Percentiles rank a stretch among this genome's conserved stretches.
These are phyloP conservation scores for Stachybotrys elegans DNA, from an alignment of 2,329 filamentous ascomycete species.

Conservation along the genomic window DNA sequence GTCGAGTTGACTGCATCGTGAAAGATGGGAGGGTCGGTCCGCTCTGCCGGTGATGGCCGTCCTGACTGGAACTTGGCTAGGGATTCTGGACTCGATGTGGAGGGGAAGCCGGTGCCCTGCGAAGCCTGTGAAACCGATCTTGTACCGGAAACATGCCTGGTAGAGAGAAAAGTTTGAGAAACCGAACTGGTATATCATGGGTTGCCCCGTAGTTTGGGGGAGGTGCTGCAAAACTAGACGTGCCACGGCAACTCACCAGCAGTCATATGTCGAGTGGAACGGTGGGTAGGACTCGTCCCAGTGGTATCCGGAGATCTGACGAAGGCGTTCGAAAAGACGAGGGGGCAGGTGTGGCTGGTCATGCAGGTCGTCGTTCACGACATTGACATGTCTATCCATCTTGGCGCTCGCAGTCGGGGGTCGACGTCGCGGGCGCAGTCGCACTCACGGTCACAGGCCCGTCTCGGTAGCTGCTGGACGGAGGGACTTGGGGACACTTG, in stretches of 20 bases:
- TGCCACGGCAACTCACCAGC: conserved; percentile 67
- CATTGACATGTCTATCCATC: conserved; percentile 45
- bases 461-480: conserved; percentile 13
- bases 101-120: conserved; percentile 41
- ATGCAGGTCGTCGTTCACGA: conserved; percentile 48
- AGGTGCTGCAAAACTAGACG: not conserved
- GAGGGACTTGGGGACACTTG: conserved; percentile 16
- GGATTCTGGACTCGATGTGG: conserved; percentile 40
- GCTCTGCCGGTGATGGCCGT: conserved; percentile 39
- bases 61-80: conserved; percentile 36
- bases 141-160: conserved; percentile 63
- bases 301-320: conserved; percentile 67
- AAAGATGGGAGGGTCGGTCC: conserved; percentile 29
- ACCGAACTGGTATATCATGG: too few relatives aligned
- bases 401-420: conserved; percentile 22
- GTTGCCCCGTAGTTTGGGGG: too few relatives aligned
- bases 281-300: conserved; percentile 64
- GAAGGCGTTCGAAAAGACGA: conserved; percentile 67
- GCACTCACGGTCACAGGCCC: conserved; percentile 14
- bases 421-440: too few relatives aligned
- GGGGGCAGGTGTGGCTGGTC: conserved; percentile 61
- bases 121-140: conserved; percentile 49
- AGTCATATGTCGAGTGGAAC: conserved; percentile 72
- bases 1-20: too few relatives aligned
- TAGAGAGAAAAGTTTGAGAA: too few relatives aligned